phyloP scores from a whole-genome alignment of 345 rosid genomes.

The Euclidium syriacum region DNA sequence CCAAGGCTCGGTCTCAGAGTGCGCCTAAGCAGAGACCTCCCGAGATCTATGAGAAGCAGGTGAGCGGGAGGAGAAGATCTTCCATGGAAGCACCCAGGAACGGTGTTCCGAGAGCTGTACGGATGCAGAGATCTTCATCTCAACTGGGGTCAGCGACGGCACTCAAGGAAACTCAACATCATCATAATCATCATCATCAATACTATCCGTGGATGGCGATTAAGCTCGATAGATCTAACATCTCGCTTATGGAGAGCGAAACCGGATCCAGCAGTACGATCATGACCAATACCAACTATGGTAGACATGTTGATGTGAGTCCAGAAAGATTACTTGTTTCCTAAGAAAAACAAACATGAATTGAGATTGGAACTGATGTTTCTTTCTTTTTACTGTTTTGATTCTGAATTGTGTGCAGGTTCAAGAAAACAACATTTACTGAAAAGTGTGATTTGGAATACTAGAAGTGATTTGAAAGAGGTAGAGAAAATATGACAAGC shows the following conservation, averaged over 20 bases:
- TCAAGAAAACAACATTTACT: conserved; percentile 23
- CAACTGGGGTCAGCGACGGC: conserved; percentile 47
- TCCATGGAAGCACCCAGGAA: conserved; percentile 63
- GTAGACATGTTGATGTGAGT: conserved; percentile 59
- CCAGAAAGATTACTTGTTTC: conserved; percentile 5
- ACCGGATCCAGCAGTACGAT: conserved; percentile 80
- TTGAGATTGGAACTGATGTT: not conserved
- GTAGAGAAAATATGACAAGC: not conserved
- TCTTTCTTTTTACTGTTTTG: not conserved
- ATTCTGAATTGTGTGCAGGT: conserved; percentile 8
- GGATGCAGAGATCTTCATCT: conserved; percentile 95
- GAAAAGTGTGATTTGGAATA: conserved; percentile 2
- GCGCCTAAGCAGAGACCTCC: conserved; percentile 76
- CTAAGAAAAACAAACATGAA: not conserved
- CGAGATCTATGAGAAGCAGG: conserved; percentile 66
- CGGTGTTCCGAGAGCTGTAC: conserved; percentile 56
- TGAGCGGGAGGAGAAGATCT: conserved; percentile 47
- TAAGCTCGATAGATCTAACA: conserved; percentile 69
- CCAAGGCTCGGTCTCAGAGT: conserved; percentile 75
- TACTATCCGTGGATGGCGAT: conserved; percentile 68
- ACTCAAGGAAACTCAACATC: conserved; percentile 19
- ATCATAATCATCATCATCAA: conserved; percentile 35
- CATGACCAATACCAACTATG: conserved; percentile 59
- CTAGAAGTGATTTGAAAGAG: not conserved
- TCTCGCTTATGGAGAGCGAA: conserved; percentile 73